Percentiles rank a stretch among this genome's conserved stretches.
Conservation (phyloP, 163 green algal genomes). For the Trebouxiophyceae sp. region DNA sequence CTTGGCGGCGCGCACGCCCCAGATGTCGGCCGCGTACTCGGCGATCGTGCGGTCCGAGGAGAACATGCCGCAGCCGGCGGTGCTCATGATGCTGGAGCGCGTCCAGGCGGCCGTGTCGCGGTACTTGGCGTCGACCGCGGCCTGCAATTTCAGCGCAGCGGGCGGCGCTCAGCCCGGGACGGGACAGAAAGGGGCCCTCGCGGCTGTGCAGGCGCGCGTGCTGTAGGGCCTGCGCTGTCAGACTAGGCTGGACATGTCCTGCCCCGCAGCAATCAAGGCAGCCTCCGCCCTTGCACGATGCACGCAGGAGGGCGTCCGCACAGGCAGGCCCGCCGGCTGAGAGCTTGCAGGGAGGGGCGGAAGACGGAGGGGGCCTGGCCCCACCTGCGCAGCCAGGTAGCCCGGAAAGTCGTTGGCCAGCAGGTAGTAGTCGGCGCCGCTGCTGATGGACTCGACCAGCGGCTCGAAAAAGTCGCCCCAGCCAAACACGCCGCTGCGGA, state of each 20-base stretch:
- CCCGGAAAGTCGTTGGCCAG: slow-evolving; percentile 93
- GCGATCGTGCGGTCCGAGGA: slow-evolving; percentile 92
- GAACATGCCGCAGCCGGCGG: slow-evolving; percentile 86
- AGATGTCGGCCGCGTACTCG: slow-evolving; percentile 84
- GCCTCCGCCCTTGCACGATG: no score
- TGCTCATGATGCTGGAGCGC: slow-evolving; percentile 87
- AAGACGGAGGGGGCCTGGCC: background rate
- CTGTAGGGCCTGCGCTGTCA: no score
- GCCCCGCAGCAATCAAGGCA: no score
- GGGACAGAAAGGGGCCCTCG: no score
- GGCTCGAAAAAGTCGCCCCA: slow-evolving; percentile 93
- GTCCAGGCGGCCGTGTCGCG: slow-evolving; percentile 76
- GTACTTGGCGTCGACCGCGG: slow-evolving; percentile 71
- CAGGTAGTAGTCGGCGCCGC: slow-evolving; percentile 86
- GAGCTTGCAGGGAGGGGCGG: no score
- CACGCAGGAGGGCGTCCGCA: no score
- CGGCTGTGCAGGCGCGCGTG: no score
- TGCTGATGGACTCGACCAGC: slow-evolving; percentile 78
- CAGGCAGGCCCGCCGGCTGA: no score
- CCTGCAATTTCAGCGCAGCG: no score
- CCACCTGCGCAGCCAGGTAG: slow-evolving; percentile 88
- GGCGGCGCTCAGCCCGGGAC: no score
- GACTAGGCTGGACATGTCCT: no score
- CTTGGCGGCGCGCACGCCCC: slow-evolving; percentile 56
- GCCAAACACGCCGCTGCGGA: slow-evolving; percentile 84